Conservation (phyloP, 129 eudicot species). For the Scalesia atractyloides region DNA sequence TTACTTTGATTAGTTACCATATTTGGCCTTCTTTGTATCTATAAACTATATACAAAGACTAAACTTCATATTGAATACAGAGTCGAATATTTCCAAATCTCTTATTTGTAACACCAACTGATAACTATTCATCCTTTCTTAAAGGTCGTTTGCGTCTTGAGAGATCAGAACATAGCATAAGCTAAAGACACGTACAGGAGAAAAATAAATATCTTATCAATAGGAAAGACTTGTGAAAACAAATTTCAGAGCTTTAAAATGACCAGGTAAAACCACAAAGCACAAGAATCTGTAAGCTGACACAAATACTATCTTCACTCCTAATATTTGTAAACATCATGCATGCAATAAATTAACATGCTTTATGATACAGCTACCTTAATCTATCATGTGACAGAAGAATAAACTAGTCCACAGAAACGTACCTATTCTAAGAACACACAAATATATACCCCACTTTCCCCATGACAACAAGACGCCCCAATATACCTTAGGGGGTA, state of each 20-base stretch:
- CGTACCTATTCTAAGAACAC: not conserved
- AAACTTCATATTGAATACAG: not conserved
- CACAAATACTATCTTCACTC: not conserved
- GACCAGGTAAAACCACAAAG: constrained; percentile 3
- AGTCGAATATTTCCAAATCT: not conserved
- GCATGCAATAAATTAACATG: not conserved
- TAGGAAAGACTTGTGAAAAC: not conserved
- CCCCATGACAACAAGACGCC: not conserved
- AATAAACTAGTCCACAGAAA: too few relatives aligned
- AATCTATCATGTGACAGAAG: not conserved
- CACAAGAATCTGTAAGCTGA: not conserved
- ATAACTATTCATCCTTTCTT: not conserved
- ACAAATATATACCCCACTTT: not conserved
- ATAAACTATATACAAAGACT: not conserved
- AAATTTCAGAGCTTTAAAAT: not conserved
- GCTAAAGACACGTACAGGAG: too few relatives aligned
- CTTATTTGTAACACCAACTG: not conserved
- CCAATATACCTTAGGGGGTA: not conserved
- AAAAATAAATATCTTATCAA: not conserved
- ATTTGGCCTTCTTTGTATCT: not conserved
- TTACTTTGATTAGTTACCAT: not conserved
- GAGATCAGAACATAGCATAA: not conserved
- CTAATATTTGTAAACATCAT: not conserved
- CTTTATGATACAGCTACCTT: not conserved
- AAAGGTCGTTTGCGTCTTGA: too few relatives aligned